A percentile compares a stretch with the other conserved stretches of the same genome.
Evolutionary conservation across 768 basidiomycete species (phyloP).

Genomic region (Mycena filopes): DNA sequence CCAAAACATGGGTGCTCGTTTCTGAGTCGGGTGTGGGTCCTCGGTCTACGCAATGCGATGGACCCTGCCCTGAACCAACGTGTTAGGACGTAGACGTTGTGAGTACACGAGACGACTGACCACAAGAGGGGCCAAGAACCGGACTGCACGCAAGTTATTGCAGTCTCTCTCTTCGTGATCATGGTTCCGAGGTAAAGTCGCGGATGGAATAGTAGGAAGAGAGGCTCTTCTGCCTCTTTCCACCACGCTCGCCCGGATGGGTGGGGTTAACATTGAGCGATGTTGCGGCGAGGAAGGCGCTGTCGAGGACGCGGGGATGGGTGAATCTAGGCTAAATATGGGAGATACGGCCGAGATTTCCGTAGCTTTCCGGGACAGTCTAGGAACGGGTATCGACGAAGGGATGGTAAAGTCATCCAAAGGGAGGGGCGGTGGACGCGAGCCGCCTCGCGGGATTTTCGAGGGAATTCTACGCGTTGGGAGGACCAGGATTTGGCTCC

Average conservation of each 20-base stretch:
- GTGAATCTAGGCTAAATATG: constrained; percentile 17
- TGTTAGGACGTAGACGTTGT: background rate
- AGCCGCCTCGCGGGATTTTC: background rate
- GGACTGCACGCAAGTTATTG: constrained; percentile 8
- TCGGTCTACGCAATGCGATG: constrained; percentile 1
- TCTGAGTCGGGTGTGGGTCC: constrained; percentile 11
- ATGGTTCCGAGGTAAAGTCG: background rate
- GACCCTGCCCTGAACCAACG: background rate
- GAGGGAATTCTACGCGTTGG: constrained; percentile 11
- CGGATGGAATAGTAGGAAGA: constrained; percentile 8
- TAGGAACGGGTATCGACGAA: background rate
- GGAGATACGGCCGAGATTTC: constrained; percentile 16
- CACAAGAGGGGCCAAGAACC: constrained; percentile 1
- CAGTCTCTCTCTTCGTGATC: background rate
- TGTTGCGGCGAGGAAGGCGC: background rate
- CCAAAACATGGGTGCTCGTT: constrained; percentile 23
- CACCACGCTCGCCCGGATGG: background rate
- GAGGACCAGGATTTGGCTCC: background rate
- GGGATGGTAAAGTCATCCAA: background rate
- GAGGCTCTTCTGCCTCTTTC: constrained; percentile 10
- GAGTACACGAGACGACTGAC: background rate
- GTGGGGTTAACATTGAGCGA: too few species aligned
- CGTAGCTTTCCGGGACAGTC: constrained; percentile 24
- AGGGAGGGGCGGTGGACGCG: background rate
- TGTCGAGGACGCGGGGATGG: background rate